phyloP scores from a whole-genome alignment of 768 basidiomycete species.

The Tremella yokohamensis region DNA sequence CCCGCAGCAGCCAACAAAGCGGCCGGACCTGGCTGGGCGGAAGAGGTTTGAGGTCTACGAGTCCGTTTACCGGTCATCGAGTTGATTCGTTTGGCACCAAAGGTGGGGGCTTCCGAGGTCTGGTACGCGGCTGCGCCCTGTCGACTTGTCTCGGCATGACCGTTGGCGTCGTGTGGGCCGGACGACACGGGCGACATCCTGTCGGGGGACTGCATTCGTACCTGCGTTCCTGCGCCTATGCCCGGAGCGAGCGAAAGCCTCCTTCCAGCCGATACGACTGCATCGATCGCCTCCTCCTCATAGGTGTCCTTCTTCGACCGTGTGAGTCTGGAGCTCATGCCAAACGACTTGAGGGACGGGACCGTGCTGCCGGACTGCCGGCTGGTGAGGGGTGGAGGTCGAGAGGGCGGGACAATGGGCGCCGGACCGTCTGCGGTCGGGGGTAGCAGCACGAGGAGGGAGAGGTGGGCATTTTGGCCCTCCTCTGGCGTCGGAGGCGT shows the following conservation, averaged over 20 bases:
- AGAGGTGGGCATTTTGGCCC: no score
- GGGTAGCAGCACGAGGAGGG: neutral
- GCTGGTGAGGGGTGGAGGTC: slow-evolving; percentile 19
- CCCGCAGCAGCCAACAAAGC: neutral
- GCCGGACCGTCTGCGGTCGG: neutral
- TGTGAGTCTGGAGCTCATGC: neutral
- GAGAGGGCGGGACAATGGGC: slow-evolving; percentile 12
- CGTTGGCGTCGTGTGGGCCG: slow-evolving; percentile 2
- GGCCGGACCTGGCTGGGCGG: slow-evolving; percentile 5
- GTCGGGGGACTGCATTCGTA: neutral
- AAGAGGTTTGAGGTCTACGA: slow-evolving; percentile 25
- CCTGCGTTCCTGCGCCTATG: slow-evolving; percentile 32
- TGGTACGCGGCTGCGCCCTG: slow-evolving; percentile 1
- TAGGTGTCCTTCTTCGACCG: neutral
- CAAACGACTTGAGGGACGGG: slow-evolving; percentile 14
- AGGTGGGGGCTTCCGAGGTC: slow-evolving; percentile 17
- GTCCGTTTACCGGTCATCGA: slow-evolving; percentile 11
- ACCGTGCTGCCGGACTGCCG: slow-evolving; percentile 28
- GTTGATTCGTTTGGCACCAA: slow-evolving; percentile 21
- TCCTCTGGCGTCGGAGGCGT: no score
- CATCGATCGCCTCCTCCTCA: slow-evolving; percentile 11
- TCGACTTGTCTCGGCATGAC: neutral
- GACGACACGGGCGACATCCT: slow-evolving; percentile 2
- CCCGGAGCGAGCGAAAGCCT: slow-evolving; percentile 40
- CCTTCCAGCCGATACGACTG: slow-evolving; percentile 17